Percentiles rank a stretch among this genome's conserved stretches.
These are phyloP conservation scores for Flaveria sonorensis DNA, from an alignment of 129 eudicot species.

Conservation along the genomic window DNA sequence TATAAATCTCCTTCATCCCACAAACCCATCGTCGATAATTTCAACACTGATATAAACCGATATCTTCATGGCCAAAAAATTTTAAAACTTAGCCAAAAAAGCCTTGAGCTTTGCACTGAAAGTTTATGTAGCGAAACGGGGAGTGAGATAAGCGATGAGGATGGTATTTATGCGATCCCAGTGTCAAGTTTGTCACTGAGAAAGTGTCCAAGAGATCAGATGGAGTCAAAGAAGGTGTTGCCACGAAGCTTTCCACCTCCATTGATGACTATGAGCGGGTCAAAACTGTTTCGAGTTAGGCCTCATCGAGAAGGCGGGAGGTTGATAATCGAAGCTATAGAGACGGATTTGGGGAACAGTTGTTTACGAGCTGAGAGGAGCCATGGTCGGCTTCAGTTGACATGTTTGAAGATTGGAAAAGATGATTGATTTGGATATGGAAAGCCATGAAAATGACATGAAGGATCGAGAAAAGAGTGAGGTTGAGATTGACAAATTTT, in stretches of 20 bases:
- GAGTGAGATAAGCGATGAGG: constrained; percentile 39
- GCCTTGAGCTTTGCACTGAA: constrained; percentile 84
- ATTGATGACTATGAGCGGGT: constrained; percentile 60
- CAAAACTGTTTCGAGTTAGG: constrained; percentile 53
- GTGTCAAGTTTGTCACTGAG: neutral
- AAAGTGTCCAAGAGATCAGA: neutral
- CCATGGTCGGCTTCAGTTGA: constrained; percentile 62
- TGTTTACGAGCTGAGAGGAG: constrained; percentile 66
- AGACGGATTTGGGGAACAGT: constrained; percentile 36
- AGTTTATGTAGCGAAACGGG: constrained; percentile 83
- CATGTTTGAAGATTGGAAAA: constrained; percentile 33
- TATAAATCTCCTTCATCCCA: constrained; percentile 29
- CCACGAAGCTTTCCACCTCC: constrained; percentile 76
- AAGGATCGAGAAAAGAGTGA: constrained; percentile 19
- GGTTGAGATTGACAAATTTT: constrained; percentile 42
- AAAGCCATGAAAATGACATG: constrained; percentile 22
- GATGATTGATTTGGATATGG: constrained; percentile 3
- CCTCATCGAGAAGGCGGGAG: constrained; percentile 67
- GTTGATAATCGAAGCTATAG: constrained; percentile 62
- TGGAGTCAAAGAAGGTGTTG: constrained; percentile 27
- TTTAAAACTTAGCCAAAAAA: constrained; percentile 51
- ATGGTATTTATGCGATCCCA: neutral
- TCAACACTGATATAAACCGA: constrained; percentile 17
- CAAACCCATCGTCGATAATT: constrained; percentile 12
- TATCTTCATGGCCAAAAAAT: constrained; percentile 35